Evolutionary conservation across 495 filamentous ascomycete genomes (phyloP).

Genomic region (Podospora australis): DNA sequence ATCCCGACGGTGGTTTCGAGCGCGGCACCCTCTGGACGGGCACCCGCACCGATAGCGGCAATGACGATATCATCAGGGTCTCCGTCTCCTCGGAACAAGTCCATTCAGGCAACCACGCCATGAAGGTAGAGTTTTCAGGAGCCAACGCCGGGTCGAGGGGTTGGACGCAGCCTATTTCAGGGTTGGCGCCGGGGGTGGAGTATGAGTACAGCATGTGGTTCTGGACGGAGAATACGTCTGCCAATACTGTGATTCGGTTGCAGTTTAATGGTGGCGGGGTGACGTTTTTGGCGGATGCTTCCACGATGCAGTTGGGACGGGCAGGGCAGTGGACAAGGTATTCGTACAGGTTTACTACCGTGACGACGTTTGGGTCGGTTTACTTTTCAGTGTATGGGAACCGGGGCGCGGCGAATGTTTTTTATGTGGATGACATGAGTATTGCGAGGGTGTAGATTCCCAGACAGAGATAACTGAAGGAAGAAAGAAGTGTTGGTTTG

Average conservation of each 20-base stretch:
- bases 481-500: no score
- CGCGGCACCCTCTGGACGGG: not conserved
- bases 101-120: not conserved
- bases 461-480: no score
- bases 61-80: not conserved
- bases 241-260: not conserved
- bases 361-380: not conserved
- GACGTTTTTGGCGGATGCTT: not conserved
- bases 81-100: not conserved
- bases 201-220: not conserved
- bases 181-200: not conserved
- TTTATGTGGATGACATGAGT: constrained; percentile 6
- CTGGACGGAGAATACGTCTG: not conserved
- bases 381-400: constrained; percentile 5
- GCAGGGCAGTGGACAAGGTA: not conserved
- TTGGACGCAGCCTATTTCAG: not conserved
- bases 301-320: not conserved
- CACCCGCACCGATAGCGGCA: not conserved
- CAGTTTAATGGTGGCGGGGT: not conserved
- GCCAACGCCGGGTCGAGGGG: not conserved
- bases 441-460: no score
- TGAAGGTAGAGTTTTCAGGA: not conserved
- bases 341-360: not conserved
- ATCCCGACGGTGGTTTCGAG: not conserved
- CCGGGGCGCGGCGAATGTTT: not conserved